Conservation (phyloP, 164 flowering plant species). For the Santalum album region DNA sequence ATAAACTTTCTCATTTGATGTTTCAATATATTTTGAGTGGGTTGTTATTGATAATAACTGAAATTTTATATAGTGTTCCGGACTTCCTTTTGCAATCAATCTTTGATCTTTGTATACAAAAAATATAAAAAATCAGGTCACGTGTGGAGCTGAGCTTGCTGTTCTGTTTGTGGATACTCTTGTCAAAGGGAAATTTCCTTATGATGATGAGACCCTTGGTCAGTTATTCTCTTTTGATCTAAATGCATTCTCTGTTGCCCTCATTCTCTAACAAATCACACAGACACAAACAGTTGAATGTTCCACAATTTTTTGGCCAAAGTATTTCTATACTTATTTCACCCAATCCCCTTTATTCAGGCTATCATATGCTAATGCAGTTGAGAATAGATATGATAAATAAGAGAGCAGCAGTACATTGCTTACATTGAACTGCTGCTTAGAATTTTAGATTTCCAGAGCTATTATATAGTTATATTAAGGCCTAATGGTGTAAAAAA, state of each 20-base stretch:
- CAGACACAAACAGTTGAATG: no score
- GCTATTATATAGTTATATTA: no score
- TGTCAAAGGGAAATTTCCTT: slow-evolving; percentile 64
- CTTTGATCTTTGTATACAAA: neutral
- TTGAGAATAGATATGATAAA: no score
- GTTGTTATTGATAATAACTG: neutral
- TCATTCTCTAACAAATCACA: neutral
- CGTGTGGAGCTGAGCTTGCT: slow-evolving; percentile 95
- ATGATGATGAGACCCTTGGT: slow-evolving; percentile 68
- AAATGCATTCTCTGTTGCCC: neutral
- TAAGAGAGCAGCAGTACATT: no score
- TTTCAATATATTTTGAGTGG: neutral
- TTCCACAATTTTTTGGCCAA: no score
- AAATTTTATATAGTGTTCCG: neutral
- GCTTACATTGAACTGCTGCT: no score
- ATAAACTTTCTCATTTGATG: slow-evolving; percentile 5
- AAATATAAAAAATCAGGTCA: slow-evolving; percentile 54
- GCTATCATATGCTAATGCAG: no score
- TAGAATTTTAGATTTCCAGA: no score
- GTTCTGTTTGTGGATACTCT: slow-evolving; percentile 71
- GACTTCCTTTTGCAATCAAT: neutral
- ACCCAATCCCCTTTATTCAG: no score
- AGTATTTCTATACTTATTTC: no score
- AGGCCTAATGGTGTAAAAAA: no score
- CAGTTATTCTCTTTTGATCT: slow-evolving; percentile 21